Percentiles rank a stretch among this genome's conserved stretches.
Conservation (phyloP, 2,329 filamentous ascomycete species). For the Delphinella strobiligena region DNA sequence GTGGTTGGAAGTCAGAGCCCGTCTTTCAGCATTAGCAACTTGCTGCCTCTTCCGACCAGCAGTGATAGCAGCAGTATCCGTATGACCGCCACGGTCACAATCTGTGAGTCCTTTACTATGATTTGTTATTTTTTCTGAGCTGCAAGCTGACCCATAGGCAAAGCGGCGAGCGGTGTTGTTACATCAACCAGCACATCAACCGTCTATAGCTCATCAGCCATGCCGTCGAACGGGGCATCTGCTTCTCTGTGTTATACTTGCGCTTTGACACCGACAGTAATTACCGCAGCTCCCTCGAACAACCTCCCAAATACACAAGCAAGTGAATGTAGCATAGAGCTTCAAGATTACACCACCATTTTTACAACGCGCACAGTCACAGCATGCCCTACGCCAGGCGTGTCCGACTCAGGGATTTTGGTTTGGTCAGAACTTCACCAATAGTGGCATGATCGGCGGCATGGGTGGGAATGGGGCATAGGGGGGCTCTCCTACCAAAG, state of each 20-base stretch:
- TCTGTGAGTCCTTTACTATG: slow-evolving; percentile 1
- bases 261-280: slow-evolving; percentile 15
- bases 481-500: background rate
- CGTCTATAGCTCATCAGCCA: slow-evolving; percentile 2
- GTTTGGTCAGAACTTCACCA: slow-evolving; percentile 6
- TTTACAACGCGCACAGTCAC: slow-evolving; percentile 21
- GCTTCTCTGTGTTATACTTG: slow-evolving; percentile 18
- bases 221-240: background rate
- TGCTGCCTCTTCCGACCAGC: background rate
- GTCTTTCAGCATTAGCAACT: background rate
- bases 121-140: background rate
- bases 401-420: slow-evolving; percentile 13
- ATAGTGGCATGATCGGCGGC: background rate
- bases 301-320: background rate
- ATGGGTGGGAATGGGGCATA: background rate
- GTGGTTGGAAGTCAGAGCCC: too few species aligned
- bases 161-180: slow-evolving; percentile 8
- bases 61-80: background rate
- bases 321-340: too few species aligned
- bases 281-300: slow-evolving; percentile 6
- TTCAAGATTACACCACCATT: slow-evolving; percentile 16
- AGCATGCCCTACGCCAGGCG: slow-evolving; percentile 16
- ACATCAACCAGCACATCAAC: slow-evolving; percentile 4
- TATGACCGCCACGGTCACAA: slow-evolving; percentile 2
- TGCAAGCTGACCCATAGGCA: slow-evolving; percentile 1